These are phyloP conservation scores for Fomitopsis betulina DNA, from an alignment of 1,284 basidiomycete species.

Conservation along the genomic window DNA sequence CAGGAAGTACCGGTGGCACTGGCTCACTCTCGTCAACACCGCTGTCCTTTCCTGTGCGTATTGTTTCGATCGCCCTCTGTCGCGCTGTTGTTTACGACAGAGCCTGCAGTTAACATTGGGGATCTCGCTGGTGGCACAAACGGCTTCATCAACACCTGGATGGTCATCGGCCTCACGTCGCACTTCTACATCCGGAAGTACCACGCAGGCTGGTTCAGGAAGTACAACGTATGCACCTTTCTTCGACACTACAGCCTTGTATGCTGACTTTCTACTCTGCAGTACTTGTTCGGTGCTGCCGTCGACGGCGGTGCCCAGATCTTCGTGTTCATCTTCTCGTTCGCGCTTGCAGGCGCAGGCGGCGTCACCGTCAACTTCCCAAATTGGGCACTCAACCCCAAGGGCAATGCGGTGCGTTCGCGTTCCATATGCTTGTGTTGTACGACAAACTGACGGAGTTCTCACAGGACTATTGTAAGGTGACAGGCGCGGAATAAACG, in stretches of 20 bases:
- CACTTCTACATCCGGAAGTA: slow-evolving; percentile 20
- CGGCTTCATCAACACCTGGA: slow-evolving; percentile 6
- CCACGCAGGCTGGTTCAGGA: slow-evolving; percentile 43
- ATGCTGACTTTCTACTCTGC: background rate
- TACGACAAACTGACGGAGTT: background rate
- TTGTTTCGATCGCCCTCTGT: slow-evolving; percentile 13
- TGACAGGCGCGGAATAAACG: slow-evolving; percentile 1
- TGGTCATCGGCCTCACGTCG: slow-evolving; percentile 20
- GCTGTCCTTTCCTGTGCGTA: slow-evolving; percentile 43
- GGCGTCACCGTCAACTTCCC: slow-evolving; percentile 5
- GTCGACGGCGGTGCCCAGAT: slow-evolving; percentile 8
- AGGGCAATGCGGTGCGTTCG: slow-evolving; percentile 5
- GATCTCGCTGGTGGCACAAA: slow-evolving; percentile 3
- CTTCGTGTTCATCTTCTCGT: slow-evolving; percentile 12
- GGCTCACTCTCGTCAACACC: slow-evolving; percentile 43
- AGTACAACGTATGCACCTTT: slow-evolving; percentile 39
- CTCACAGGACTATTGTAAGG: slow-evolving; percentile 9
- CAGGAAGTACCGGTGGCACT: slow-evolving; percentile 38
- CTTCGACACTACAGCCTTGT: background rate
- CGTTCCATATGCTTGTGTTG: background rate
- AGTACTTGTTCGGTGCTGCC: slow-evolving; percentile 10
- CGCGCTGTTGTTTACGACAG: background rate
- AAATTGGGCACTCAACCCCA: slow-evolving; percentile 9
- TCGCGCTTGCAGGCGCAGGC: slow-evolving; percentile 8
- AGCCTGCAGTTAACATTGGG: slow-evolving; percentile 5